Percentiles rank a stretch among this genome's conserved stretches.
Conservation (phyloP, 495 filamentous ascomycete genomes). For the Tuber calosporum region DNA sequence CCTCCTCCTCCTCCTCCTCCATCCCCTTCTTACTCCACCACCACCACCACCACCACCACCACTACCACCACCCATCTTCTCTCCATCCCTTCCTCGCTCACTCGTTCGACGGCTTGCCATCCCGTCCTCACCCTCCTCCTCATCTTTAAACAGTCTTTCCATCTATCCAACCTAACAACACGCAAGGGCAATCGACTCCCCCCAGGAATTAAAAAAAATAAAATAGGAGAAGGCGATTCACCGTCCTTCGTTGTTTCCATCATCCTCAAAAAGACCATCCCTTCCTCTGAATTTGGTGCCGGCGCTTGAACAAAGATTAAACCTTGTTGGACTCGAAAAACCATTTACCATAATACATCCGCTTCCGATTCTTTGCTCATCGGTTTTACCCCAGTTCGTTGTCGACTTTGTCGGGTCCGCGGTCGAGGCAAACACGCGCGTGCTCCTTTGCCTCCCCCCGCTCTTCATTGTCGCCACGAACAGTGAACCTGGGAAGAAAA, state of each 20-base stretch:
- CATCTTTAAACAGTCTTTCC: conserved; percentile 19
- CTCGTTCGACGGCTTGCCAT: conserved; percentile 16
- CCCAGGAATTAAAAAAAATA: not conserved
- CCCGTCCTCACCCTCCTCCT: conserved; percentile 21
- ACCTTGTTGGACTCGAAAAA: conserved; percentile 16
- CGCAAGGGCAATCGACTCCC: conserved; percentile 26
- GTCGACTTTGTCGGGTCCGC: not conserved
- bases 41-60: conserved; percentile 17
- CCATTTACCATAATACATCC: conserved; percentile 6
- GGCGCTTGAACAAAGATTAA: conserved; percentile 35
- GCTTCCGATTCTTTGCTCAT: conserved; percentile 13
- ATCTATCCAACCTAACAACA: conserved; percentile 22
- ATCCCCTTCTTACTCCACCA: conserved; percentile 24
- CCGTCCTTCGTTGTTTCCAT: conserved; percentile 18
- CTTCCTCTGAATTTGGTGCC: conserved; percentile 23
- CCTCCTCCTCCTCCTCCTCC: conserved; percentile 29
- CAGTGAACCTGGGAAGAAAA: conserved; percentile 16
- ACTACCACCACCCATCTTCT: conserved; percentile 9
- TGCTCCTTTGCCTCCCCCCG: conserved; percentile 16
- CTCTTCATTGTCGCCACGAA: conserved; percentile 19
- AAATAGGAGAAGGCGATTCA: conserved; percentile 22
- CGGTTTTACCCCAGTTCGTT: conserved; percentile 15
- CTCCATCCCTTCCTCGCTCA: conserved; percentile 26
- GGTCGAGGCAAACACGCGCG: conserved; percentile 18
- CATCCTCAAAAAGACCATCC: not conserved